Evolutionary conservation across 768 basidiomycete species (phyloP), one percentile per base, ranked within the genome.

Genomic region (Pisolithus orientalis): DNA sequence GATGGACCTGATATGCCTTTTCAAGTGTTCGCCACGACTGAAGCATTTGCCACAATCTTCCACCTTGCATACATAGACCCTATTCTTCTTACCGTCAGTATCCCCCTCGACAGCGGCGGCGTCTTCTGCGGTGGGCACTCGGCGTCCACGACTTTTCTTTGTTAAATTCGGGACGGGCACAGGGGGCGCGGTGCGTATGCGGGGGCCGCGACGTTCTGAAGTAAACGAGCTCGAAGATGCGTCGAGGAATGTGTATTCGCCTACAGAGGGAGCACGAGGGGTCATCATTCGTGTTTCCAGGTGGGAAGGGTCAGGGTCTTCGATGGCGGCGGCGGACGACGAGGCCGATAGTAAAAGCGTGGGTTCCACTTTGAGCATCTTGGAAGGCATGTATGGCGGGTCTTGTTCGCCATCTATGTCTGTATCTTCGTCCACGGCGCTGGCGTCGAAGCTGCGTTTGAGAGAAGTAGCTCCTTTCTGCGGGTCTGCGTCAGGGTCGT

Each of bases 61-160:
- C 1, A 87, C 85, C 56, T 75, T 76, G 65, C 86, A 88, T 3
- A 83, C 71, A 54, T 84, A 84, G 44, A 71, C 67, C 49, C 67
- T 59, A 17, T 65, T 62, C 24, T 68, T 69, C 62, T 67, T 67
- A 1, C 67, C 64, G 24, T 69, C 67, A 10, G 0, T 53, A 38
- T 70, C 68, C 34, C 53, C 44, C 49, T 70, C 68, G 16, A 46
- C 2, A 32, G 31, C 5, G 10, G 51, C 16, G 6, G 58, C 14
- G 39, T 70, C 68, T 0, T 38, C 66, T 42, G 68, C 65, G 1
- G 83, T 87, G 5, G 87, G 87, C 21, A 90, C 87, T 53, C 84
- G 78, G 37, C 87, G 80, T 11, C 87, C 87, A 49, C 87, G 80
- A 59, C 84, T 85, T 71, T 86, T 87, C 74, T 89, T 90, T 43